Base-by-base conservation (phyloP, 371 early-diverging fungal genomes). In the Sporodiniella umbellata region DNA sequence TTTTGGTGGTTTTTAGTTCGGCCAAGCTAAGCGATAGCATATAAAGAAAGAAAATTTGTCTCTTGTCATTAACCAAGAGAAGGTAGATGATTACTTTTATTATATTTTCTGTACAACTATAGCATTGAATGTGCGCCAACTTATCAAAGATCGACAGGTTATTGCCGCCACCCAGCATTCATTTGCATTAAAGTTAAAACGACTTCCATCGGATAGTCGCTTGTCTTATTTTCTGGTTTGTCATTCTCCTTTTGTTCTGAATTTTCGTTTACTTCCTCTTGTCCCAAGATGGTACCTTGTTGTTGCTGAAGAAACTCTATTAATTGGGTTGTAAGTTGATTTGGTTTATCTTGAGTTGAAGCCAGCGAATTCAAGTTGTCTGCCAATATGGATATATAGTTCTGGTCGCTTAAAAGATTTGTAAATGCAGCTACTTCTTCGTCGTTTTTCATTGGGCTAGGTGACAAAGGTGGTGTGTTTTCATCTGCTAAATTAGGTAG, bases 161-260 rank as follows among this genome's bases (percentile, higher is more conserved):
- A 67, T 43, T 67, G 58, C 42, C 68, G 54, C 62, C 60, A 67
- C 10, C 68, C 68, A 21, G 68, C 60, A 50, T 62, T 67, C 44
- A 62, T 40, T 42, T 67, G 63, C 63, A 67, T 67, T 23, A 62
- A 53, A n/a, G 63, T 62, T 30, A 67, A 38, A 2, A 67, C 63
- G 2, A 63, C 62, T 24, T 62, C 68, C 57, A 62, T 60, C 3
- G 68, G 60, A 49, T 62, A 67, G 25, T 62, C 63, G 1, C 8
- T 19, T 40, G 40, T 22, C 21, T 40, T 40, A 1, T 21, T 40
- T 12, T 40, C 40, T 40, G 17, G 12, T 19, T 12, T 40, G 8
- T 40, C 40, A 19, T 19, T 40, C 21, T 40, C 40, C 12, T 40
- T 19, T 21, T 40, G 21, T 40, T 40, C 30, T 28, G 30, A 28